Evolutionary conservation across 1,284 basidiomycete species (phyloP), one percentile per base, ranked within the genome.

Genomic region (Puccinia sorghi): DNA sequence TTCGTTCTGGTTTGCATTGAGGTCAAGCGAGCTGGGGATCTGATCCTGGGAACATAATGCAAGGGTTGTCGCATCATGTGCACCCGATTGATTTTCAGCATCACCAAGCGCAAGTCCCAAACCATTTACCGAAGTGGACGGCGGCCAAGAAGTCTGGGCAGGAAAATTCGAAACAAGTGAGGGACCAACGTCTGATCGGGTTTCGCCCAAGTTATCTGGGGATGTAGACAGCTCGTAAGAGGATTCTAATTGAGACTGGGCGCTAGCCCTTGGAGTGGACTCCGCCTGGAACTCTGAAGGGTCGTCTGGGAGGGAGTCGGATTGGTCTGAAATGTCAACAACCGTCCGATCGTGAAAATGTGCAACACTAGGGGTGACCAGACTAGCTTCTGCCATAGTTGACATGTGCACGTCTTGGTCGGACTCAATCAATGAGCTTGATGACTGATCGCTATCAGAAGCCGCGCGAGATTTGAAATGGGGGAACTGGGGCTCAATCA

Each of bases 301-400:
- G 48, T 54, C 66, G 32, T 67, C 46, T 37, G 59, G 64, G 39
- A 48, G 43, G 17, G 20, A 25, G 64, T 32, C 41, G 27, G 43
- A 67, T 41, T 20, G 17, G 8, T 64, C 61, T 43, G 39, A 9
- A 17, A 69, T 54, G 32, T 50, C 66, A 48, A 27, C 13, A 17
- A 22, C 32, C 37, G 72, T 37, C 41, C 25, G 43, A 11, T 63
- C 59, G 41, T 50, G 72, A n/a, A 73, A 63, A 11, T 32, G 39
- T 20, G 56, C 22, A 39, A 73, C 32, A 32, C 25, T 73, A 8
- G 54, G 72, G 41, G 72, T 46, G 27, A 73, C 25, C 39, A 72
- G 11, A 59, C 70, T 72, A 46, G 70, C 70, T 39, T 72, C 70
- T 43, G 70, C 37, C 39, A 72, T 72, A 5, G 70, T 57, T 56